Evolutionary conservation across 768 basidiomycete genomes (phyloP), one percentile per base, ranked within the genome.

Genomic region (Mycena rebaudengoi): DNA sequence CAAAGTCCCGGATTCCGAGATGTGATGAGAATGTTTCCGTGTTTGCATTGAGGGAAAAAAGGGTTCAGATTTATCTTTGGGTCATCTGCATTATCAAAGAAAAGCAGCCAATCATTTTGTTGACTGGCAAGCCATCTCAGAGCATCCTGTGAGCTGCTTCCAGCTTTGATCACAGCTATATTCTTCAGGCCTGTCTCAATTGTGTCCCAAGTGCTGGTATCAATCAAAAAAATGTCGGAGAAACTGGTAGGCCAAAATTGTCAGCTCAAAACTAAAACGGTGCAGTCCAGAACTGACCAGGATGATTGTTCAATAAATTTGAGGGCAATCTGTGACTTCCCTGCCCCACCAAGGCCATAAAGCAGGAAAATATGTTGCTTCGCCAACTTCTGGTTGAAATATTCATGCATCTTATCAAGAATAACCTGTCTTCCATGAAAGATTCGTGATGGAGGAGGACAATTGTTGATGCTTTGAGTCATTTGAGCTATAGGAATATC

Each of bases 11-110:
- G 48, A 32, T 62, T 62, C 10, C 65, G 53, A 32, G 60, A 61
- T 25, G 65, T 67, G 23, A 67, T 59, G 1, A 67, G 18, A 14
- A 67, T 54, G 37, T 61, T 62, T 4, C 65, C 65, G 43, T 59
- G 61, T 3, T 32, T 26, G 40, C 64, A 48, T 1, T 21, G 28
- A 30, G 65, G 61, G 13, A 67, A 21, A 53, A 25, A 41, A 23
- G 23, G 4, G n/a, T 51, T 37, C 32, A 67, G 30, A 14, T 49
- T 39, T 2, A 64, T 41, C 21, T 13, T 40, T 3, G 29, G 43
- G 33, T 57, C 39, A 67, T 63, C 66, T 50, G 60, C 41, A 53
- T 62, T 58, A 40, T 54, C 46, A 40, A 44, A 54, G 12, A 48
- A 29, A 2, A 62, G 16, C 13, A 66, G 45, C 46, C 54, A 66